phyloP scores from a whole-genome alignment of 257 asterid genomes.

The Nicotiana otophora region DNA sequence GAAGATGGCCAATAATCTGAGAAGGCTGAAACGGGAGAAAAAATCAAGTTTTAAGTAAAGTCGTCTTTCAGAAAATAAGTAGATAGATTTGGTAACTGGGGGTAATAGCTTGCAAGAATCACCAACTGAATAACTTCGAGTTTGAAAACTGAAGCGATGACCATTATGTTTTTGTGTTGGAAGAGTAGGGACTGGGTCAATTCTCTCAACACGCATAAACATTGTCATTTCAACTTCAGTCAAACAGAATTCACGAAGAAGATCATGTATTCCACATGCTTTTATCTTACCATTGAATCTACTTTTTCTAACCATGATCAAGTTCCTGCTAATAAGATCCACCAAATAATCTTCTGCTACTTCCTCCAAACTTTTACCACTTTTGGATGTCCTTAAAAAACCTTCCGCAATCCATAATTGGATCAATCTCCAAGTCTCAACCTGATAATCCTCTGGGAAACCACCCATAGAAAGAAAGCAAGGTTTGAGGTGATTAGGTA shows the following conservation, averaged over 20 bases:
- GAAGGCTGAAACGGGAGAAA: not conserved
- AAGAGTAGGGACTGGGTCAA: too few relatives aligned
- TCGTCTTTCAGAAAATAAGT: not conserved
- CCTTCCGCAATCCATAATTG: constrained; percentile 11
- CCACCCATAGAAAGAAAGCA: constrained; percentile 6
- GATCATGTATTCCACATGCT: constrained; percentile 7
- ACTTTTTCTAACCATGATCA: not conserved
- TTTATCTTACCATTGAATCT: not conserved
- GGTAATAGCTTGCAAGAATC: not conserved
- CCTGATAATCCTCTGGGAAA: not conserved
- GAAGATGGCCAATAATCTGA: not conserved
- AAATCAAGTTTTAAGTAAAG: not conserved
- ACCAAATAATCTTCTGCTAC: not conserved
- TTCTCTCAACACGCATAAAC: not conserved
- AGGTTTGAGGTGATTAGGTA: constrained; percentile 9
- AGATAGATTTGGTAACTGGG: not conserved
- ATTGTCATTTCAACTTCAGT: not conserved
- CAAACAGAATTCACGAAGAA: constrained; percentile 4
- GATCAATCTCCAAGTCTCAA: not conserved
- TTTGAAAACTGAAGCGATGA: not conserved
- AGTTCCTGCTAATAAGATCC: constrained; percentile 9
- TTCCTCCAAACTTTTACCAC: not conserved
- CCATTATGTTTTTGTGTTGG: not conserved
- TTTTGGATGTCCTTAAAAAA: not conserved
- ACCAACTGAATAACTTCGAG: not conserved